Evolutionary conservation across 805 yeast genomes (phyloP).

Genomic region (Monosporozyma solicola): DNA sequence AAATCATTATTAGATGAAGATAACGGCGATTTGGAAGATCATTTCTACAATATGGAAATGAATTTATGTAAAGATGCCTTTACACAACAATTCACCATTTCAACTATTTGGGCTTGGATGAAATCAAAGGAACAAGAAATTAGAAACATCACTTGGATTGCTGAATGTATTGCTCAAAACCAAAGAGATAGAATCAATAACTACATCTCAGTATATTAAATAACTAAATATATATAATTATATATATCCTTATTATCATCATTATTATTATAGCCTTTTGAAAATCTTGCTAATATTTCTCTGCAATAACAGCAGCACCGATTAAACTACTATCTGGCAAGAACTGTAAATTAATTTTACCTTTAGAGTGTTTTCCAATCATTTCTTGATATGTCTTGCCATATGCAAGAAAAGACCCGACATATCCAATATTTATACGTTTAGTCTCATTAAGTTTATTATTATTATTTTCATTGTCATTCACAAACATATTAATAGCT

Average conservation of each 20-base stretch:
- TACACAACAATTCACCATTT: slow-evolving; percentile 89
- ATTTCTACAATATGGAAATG: slow-evolving; percentile 89
- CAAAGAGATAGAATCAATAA: slow-evolving; percentile 90
- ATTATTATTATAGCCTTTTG: neutral
- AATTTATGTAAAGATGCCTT: slow-evolving; percentile 84
- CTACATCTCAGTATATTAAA: slow-evolving; percentile 75
- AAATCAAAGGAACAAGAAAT: slow-evolving; percentile 94
- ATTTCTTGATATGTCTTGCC: slow-evolving; percentile 13
- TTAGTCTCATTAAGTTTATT: neutral
- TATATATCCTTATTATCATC: neutral
- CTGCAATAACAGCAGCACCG: slow-evolving; percentile 21
- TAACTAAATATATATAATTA: neutral
- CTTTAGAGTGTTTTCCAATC: slow-evolving; percentile 9
- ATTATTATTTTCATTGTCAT: neutral
- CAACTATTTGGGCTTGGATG: slow-evolving; percentile 94
- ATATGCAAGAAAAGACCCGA: slow-evolving; percentile 22
- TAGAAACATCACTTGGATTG: slow-evolving; percentile 97
- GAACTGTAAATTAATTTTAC: slow-evolving; percentile 11
- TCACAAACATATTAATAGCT: slow-evolving; percentile 8
- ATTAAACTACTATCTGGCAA: slow-evolving; percentile 21
- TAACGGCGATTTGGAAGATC: slow-evolving; percentile 62
- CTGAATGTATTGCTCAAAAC: slow-evolving; percentile 98
- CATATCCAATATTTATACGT: slow-evolving; percentile 17
- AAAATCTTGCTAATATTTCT: neutral
- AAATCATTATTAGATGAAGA: slow-evolving; percentile 43